Conservation (phyloP, 306 rosid genomes). For the Argentina anserina region DNA sequence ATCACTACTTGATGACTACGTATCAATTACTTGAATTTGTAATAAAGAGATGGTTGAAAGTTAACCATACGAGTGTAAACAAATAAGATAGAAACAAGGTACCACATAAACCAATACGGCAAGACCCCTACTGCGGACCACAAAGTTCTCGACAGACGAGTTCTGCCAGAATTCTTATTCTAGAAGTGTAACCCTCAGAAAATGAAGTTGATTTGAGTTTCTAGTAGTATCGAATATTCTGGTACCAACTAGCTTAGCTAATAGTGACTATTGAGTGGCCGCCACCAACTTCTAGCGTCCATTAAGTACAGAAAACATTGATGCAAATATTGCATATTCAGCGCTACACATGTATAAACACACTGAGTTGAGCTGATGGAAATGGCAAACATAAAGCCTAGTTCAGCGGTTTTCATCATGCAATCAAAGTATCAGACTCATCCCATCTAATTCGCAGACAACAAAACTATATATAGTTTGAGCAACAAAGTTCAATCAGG, state of each 20-base stretch:
- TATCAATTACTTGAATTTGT: not conserved
- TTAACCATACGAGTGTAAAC: not conserved
- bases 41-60: not conserved
- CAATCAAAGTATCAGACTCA: not conserved
- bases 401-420: not conserved
- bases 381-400: not conserved
- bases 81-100: not conserved
- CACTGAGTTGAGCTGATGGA: not conserved
- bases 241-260: not conserved
- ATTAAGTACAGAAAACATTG: not conserved
- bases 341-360: no score
- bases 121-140: not conserved
- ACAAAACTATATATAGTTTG: not conserved
- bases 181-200: not conserved
- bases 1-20: not conserved
- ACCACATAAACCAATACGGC: not conserved
- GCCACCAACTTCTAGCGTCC: not conserved
- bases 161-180: no score
- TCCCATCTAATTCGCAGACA: not conserved
- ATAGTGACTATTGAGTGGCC: not conserved
- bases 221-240: no score
- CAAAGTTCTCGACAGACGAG: not conserved
- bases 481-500: not conserved
- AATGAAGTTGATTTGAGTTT: no score
- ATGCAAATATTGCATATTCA: not conserved